Evolutionary conservation across 2,329 filamentous ascomycete genomes (phyloP).

Genomic region (Penicillium sp.): DNA sequence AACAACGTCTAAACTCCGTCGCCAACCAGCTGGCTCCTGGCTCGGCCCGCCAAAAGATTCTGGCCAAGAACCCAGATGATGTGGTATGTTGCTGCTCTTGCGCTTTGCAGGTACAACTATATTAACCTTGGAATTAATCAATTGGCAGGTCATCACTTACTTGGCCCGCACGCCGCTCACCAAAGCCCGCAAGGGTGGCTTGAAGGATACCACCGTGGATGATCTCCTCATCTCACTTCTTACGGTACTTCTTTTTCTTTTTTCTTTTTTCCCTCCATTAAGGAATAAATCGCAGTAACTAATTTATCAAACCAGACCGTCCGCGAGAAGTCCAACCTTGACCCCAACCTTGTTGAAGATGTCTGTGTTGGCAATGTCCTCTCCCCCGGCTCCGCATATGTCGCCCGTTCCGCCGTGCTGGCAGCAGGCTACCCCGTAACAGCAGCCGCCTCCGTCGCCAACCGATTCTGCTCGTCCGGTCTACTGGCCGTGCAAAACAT

Average conservation of each 20-base stretch:
- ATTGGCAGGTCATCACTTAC: conserved; percentile 39
- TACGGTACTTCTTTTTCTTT: conserved; percentile 29
- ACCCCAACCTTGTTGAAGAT: conserved; percentile 83
- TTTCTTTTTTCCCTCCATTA: neutral
- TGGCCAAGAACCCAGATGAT: conserved; percentile 40
- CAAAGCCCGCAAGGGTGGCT: conserved; percentile 41
- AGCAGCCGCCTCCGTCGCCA: conserved; percentile 75
- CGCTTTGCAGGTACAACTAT: too few relatives aligned
- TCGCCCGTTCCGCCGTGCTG: conserved; percentile 81
- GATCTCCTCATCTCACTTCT: conserved; percentile 38
- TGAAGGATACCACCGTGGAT: conserved; percentile 39
- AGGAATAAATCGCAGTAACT: neutral
- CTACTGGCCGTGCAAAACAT: conserved; percentile 87
- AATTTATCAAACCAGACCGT: conserved; percentile 51
- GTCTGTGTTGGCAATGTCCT: conserved; percentile 85
- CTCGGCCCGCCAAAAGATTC: conserved; percentile 30
- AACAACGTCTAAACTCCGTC: conserved; percentile 42
- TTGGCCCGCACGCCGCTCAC: conserved; percentile 41
- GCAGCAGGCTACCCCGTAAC: conserved; percentile 82
- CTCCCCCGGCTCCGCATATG: conserved; percentile 82
- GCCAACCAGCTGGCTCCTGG: conserved; percentile 38
- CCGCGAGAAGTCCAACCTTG: conserved; percentile 78
- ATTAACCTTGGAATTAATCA: neutral
- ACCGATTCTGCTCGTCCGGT: conserved; percentile 87
- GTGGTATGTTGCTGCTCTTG: conserved; percentile 29